Base-by-base conservation (phyloP, 805 yeast species). In the Kuraishia ogatae region DNA sequence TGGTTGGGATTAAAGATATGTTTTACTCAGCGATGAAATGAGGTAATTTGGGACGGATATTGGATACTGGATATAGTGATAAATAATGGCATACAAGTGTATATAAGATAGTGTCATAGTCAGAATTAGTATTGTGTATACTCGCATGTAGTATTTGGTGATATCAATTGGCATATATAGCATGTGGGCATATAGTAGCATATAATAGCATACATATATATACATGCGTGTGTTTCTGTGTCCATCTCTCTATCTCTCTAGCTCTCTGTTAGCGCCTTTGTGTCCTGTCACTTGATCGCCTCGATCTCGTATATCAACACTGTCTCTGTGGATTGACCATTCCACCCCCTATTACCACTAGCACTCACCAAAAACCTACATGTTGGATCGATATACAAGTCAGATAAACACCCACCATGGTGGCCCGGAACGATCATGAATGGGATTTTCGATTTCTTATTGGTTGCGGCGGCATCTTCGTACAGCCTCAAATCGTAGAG, bases 291-390 rank as follows among this genome's bases (percentile, higher is more conserved):
- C 15, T 24, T 26, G n/a, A 46, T 50, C 4, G 35, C 69, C 54
- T 83, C 84, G 35, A 92, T 85, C 60, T 89, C 96, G 66, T 92
- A 93, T 23, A 90, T 76, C 61, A 91, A 77, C 10, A 87, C 87
- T n/a, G 83, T 80, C 56, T 91, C 97, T 1, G 94, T 85, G 23
- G 86, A 79, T 43, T 76, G 72, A 2, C 96, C 91, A 61, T 86
- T 91, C 97, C 97, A 93, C 4, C 99, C 99, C 63, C 97, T 79
- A 59, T 88, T 89, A 10, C 99, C 99, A 66, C 96, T 87, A 0
- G 97, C 85, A 63, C 96, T 86, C 5, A 93, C 79, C 85, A 94
- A 77, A 67, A 88, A 94, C 58, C 94, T 72, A 47, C 96, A 89
- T 1, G 94, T 86, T 29, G 93, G 93, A 68, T 93, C 98, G 22